Conservation (phyloP, 306 rosid species). For the Spatholobus suberectus region DNA sequence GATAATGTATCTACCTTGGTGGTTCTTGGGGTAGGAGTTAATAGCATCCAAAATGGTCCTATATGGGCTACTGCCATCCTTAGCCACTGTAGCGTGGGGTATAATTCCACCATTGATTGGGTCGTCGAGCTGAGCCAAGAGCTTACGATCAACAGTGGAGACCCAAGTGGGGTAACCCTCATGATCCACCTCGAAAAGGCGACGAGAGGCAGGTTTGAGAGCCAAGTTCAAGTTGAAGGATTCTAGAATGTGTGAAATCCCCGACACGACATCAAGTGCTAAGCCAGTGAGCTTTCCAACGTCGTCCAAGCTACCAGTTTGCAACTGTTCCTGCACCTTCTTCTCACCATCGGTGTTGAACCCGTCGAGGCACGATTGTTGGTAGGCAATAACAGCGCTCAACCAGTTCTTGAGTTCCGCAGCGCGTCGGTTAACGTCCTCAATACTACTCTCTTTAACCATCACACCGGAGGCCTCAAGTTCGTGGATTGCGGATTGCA, state of each 20-base stretch:
- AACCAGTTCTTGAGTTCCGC: slow-evolving; percentile 68
- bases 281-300: slow-evolving; percentile 54
- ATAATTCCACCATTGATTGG: not conserved
- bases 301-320: slow-evolving; percentile 12
- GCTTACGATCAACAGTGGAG: slow-evolving; percentile 54
- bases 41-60: slow-evolving; percentile 59
- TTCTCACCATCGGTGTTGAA: slow-evolving; percentile 42
- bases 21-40: slow-evolving; percentile 54
- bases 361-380: slow-evolving; percentile 60
- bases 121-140: slow-evolving; percentile 33
- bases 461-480: slow-evolving; percentile 38
- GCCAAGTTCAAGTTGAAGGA: slow-evolving; percentile 45
- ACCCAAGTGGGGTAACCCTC: slow-evolving; percentile 68
- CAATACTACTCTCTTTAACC: slow-evolving; percentile 24
- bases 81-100: slow-evolving; percentile 70
- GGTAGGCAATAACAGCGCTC: slow-evolving; percentile 61
- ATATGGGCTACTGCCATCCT: slow-evolving; percentile 74
- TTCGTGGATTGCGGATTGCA: slow-evolving; percentile 49
- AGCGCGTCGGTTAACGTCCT: not conserved
- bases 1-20: slow-evolving; percentile 54
- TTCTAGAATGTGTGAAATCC: slow-evolving; percentile 38
- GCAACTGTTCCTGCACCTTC: slow-evolving; percentile 30
- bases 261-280: slow-evolving; percentile 63
- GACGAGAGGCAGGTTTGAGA: slow-evolving; percentile 46
- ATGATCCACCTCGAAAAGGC: slow-evolving; percentile 44